phyloP scores from a whole-genome alignment of 2,329 filamentous ascomycete species.

The Nemania abortiva region DNA sequence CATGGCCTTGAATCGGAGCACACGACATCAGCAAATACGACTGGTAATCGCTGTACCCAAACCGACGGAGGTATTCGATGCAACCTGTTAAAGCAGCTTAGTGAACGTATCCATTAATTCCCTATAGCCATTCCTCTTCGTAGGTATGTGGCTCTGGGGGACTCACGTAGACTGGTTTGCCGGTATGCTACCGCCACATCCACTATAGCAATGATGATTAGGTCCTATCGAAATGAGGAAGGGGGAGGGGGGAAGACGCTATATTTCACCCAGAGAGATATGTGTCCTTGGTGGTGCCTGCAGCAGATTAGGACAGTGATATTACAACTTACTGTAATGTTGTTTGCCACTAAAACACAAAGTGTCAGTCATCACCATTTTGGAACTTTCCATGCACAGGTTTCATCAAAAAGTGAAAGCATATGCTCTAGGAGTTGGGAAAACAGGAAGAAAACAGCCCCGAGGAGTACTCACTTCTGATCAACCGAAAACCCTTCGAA shows the following conservation, averaged over 20 bases:
- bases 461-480: constrained; percentile 60
- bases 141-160: not conserved
- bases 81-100: constrained; percentile 58
- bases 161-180: constrained; percentile 75
- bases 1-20: constrained; percentile 87
- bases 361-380: no score
- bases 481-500: constrained; percentile 94
- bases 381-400: no score
- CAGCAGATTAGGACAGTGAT: no score
- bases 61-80: constrained; percentile 83
- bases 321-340: constrained; percentile 68
- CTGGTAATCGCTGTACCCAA: constrained; percentile 79
- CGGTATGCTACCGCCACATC: constrained; percentile 89
- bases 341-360: constrained; percentile 72
- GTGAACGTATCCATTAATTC: constrained; percentile 1
- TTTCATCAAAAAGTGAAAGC: no score
- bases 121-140: not conserved
- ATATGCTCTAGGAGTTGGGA: no score
- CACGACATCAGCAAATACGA: constrained; percentile 87
- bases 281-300: not conserved
- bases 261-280: not conserved
- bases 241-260: not conserved
- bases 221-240: not conserved
- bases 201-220: constrained; percentile 54
- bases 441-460: no score